Conservation (phyloP, 495 filamentous ascomycete species). For the Durotheca rogersii region DNA sequence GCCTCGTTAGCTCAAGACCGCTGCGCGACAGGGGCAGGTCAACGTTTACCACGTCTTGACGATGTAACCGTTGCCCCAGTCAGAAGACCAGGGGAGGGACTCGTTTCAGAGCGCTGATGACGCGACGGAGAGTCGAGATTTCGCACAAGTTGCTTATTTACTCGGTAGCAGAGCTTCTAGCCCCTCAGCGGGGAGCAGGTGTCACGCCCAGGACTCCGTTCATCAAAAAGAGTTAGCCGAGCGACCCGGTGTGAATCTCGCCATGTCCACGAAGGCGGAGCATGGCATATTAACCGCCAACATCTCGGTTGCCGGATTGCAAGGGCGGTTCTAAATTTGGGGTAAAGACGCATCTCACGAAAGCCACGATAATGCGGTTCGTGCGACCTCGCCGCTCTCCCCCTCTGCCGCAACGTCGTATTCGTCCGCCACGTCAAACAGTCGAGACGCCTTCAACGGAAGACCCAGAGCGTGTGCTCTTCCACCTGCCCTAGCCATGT, state of each 20-base stretch:
- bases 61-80: no score
- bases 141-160: slow-evolving; percentile 2
- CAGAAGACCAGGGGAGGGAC: neutral
- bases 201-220: slow-evolving; percentile 14
- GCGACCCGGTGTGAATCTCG: slow-evolving; percentile 7
- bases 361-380: neutral
- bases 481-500: neutral
- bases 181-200: slow-evolving; percentile 31
- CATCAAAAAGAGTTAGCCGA: slow-evolving; percentile 19
- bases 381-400: neutral
- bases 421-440: slow-evolving; percentile 7
- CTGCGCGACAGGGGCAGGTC: no score
- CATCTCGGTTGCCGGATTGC: slow-evolving; percentile 20
- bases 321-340: slow-evolving; percentile 15
- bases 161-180: slow-evolving; percentile 7
- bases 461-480: slow-evolving; percentile 11
- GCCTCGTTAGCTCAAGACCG: no score
- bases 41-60: no score
- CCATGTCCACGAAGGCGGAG: slow-evolving; percentile 8
- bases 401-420: slow-evolving; percentile 8
- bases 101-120: neutral
- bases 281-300: slow-evolving; percentile 15
- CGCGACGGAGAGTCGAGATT: neutral
- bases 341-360: slow-evolving; percentile 3
- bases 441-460: slow-evolving; percentile 12